Percentiles rank a stretch among this genome's conserved stretches.
phyloP scores from a whole-genome alignment of 2,329 filamentous ascomycete species.

The Mycocentrospora acerina region DNA sequence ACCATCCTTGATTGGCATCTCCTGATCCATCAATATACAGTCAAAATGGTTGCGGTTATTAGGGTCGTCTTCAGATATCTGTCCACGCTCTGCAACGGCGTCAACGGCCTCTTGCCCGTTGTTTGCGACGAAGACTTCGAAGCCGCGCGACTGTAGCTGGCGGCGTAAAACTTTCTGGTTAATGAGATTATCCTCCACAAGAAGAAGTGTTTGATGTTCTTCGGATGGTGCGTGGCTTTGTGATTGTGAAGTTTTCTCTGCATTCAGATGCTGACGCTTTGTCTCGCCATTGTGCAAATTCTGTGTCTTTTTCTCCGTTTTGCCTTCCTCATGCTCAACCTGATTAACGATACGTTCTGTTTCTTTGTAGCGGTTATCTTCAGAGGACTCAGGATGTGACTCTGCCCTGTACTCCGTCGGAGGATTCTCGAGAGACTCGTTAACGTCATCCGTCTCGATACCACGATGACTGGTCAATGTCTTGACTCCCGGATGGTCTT shows the following conservation, averaged over 20 bases:
- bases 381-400: constrained; percentile 22
- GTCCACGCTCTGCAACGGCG: constrained; percentile 34
- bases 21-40: constrained; percentile 48
- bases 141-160: constrained; percentile 49
- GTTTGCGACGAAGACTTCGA: constrained; percentile 45
- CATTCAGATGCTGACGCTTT: constrained; percentile 19
- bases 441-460: constrained; percentile 16
- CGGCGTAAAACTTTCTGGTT: constrained; percentile 53
- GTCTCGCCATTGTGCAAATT: constrained; percentile 27
- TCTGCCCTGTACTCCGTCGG: constrained; percentile 33
- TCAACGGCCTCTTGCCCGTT: constrained; percentile 51
- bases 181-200: constrained; percentile 54
- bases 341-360: constrained; percentile 19
- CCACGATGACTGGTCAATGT: constrained; percentile 22
- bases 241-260: constrained; percentile 17
- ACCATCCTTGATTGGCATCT: constrained; percentile 50
- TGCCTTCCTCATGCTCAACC: constrained; percentile 8
- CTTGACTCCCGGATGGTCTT: constrained; percentile 15
- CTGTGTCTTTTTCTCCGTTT: constrained; percentile 12
- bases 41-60: constrained; percentile 38
- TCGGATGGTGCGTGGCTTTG: constrained; percentile 22
- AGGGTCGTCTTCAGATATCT: constrained; percentile 8
- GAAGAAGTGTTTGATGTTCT: constrained; percentile 33
- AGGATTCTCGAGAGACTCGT: constrained; percentile 31
- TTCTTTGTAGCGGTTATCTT: constrained; percentile 25